Percentiles rank a stretch among this genome's conserved stretches.
phyloP scores from a whole-genome alignment of 139 green algal species.

The Diplosphaera chodatii region DNA sequence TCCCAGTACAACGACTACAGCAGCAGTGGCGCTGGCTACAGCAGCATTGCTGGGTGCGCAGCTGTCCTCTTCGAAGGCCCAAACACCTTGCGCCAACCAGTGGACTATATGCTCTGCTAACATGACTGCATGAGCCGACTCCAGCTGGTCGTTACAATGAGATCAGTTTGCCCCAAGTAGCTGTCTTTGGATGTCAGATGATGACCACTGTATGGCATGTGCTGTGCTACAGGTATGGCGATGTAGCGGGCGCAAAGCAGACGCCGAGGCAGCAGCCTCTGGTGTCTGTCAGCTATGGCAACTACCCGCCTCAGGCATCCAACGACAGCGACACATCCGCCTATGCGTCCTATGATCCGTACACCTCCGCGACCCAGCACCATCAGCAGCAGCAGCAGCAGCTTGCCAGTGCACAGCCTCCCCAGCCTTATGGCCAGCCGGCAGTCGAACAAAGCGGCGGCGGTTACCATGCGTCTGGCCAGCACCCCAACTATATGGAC shows the following conservation, averaged over 20 bases:
- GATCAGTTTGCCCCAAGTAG: too few species aligned
- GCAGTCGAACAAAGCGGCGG: conserved; percentile 2
- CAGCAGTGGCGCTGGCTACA: conserved; percentile 20
- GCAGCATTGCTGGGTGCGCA: conserved; percentile 23
- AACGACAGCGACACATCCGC: neutral
- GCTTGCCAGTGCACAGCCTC: neutral
- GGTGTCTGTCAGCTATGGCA: neutral
- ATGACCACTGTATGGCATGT: too few species aligned
- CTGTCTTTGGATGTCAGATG: too few species aligned
- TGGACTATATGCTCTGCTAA: too few species aligned
- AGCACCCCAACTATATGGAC: conserved; percentile 1
- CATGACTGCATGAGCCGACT: too few species aligned
- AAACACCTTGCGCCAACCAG: too few species aligned
- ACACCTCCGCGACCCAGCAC: conserved; percentile 4
- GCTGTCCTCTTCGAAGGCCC: too few species aligned
- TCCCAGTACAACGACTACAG: neutral
- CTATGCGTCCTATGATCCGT: neutral
- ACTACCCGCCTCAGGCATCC: conserved; percentile 1
- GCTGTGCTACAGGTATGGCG: conserved; percentile 14
- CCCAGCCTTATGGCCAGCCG: neutral
- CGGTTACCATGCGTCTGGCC: neutral
- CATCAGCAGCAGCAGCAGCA: too few species aligned
- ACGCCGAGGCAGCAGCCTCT: conserved; percentile 17
- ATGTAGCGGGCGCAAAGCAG: conserved; percentile 12
- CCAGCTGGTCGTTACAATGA: too few species aligned